Conservation (phyloP, 306 rosid genomes). For the Cucumis melo region DNA sequence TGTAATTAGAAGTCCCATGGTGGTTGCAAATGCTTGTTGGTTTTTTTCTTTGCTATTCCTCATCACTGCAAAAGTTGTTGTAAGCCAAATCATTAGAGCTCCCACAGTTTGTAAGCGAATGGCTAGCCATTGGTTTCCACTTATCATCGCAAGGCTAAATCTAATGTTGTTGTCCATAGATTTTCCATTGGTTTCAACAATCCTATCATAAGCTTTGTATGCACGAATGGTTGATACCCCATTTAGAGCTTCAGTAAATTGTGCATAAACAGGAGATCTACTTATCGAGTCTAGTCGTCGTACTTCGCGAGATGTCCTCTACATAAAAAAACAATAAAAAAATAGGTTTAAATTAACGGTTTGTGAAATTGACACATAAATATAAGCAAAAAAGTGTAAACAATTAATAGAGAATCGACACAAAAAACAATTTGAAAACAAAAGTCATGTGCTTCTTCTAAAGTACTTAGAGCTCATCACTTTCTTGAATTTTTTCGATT, state of each 20-base stretch:
- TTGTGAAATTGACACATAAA: no score
- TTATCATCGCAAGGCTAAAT: conserved; percentile 24
- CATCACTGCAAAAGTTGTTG: conserved; percentile 28
- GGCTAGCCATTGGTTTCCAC: conserved; percentile 6
- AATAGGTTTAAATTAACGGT: no score
- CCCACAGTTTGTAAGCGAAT: no score
- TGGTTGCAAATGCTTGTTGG: conserved; percentile 29
- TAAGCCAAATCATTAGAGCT: no score
- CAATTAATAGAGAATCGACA: no score
- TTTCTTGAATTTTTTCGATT: no score
- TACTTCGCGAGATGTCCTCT: conserved; percentile 30
- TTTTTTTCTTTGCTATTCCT: conserved; percentile 26
- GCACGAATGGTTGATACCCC: conserved; percentile 80
- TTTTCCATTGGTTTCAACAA: conserved; percentile 60
- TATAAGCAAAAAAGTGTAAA: no score
- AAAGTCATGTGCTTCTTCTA: no score
- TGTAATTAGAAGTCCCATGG: conserved; percentile 42
- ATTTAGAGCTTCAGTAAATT: conserved; percentile 84
- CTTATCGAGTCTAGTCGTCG: conserved; percentile 82
- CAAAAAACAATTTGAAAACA: no score
- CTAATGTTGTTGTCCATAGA: conserved; percentile 28
- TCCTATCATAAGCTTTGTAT: conserved; percentile 81
- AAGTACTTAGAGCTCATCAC: no score
- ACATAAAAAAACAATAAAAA: no score
- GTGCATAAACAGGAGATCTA: conserved; percentile 94